Conservation (phyloP, 1,284 basidiomycete genomes). For the Ganoderma multipileum region DNA sequence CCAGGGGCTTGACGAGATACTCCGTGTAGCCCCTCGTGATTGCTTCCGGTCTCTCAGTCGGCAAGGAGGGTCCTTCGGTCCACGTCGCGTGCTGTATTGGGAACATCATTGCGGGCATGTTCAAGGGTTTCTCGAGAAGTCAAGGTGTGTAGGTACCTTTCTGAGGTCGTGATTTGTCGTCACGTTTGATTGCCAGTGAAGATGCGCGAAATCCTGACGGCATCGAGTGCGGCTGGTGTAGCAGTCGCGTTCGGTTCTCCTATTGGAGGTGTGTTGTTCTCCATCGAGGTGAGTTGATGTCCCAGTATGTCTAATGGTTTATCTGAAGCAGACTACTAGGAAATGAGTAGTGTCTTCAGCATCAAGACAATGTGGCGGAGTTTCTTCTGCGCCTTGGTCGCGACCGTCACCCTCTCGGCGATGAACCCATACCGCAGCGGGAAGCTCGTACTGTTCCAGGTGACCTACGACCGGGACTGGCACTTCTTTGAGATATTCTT, state of each 20-base stretch:
- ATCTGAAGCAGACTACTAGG: slow-evolving; percentile 53
- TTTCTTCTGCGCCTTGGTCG: slow-evolving; percentile 96
- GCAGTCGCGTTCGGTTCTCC: slow-evolving; percentile 97
- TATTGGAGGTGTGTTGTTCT: slow-evolving; percentile 97
- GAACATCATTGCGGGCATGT: slow-evolving; percentile 84
- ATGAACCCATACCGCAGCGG: slow-evolving; percentile 99
- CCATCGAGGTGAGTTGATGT: slow-evolving; percentile 65
- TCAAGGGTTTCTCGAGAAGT: slow-evolving; percentile 85
- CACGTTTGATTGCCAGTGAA: slow-evolving; percentile 65
- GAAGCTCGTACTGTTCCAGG: slow-evolving; percentile 92
- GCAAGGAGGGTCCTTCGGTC: slow-evolving; percentile 98
- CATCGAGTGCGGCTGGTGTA: slow-evolving; percentile 96
- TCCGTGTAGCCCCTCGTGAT: slow-evolving; percentile 87
- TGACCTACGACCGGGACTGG: slow-evolving; percentile 98
- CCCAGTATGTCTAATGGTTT: not conserved
- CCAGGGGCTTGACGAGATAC: not conserved
- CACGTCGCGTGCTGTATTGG: slow-evolving; percentile 97
- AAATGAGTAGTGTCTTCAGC: slow-evolving; percentile 98
- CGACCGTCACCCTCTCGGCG: slow-evolving; percentile 91
- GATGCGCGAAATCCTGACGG: slow-evolving; percentile 95
- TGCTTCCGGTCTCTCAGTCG: slow-evolving; percentile 95
- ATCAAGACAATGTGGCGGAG: slow-evolving; percentile 99
- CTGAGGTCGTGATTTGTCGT: not conserved
- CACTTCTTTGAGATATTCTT: slow-evolving; percentile 99
- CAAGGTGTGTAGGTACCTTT: slow-evolving; percentile 62